Evolutionary conservation across 306 rosid species (phyloP).

Genomic region (Castanospermum australe): DNA sequence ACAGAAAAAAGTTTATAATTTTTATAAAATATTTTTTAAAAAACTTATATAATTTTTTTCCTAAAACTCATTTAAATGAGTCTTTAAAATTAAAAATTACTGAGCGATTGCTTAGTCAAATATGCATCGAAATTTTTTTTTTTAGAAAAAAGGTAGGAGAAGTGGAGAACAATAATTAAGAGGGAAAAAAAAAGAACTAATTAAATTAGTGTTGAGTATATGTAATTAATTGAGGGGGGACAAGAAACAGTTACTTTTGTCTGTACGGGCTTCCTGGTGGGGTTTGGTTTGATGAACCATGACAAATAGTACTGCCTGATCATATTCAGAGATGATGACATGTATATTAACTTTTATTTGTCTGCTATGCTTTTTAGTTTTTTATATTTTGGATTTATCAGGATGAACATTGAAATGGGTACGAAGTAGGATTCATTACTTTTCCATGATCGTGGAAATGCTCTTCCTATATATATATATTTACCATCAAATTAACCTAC

Average conservation of each 20-base stretch:
- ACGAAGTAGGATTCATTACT: not conserved
- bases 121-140: too few relatives aligned
- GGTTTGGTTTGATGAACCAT: not conserved
- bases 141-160: too few relatives aligned
- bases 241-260: constrained; percentile 18
- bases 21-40: too few relatives aligned
- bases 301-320: not conserved
- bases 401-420: too few relatives aligned
- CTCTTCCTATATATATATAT: too few relatives aligned
- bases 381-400: not conserved
- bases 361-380: not conserved
- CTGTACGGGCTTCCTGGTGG: constrained; percentile 11
- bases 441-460: not conserved
- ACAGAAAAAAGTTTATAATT: too few relatives aligned
- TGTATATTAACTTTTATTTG: not conserved
- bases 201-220: not conserved
- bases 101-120: too few relatives aligned
- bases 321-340: constrained; percentile 13
- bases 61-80: too few relatives aligned
- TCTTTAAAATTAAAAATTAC: too few relatives aligned
- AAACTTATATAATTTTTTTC: too few relatives aligned
- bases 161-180: not conserved
- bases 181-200: not conserved
- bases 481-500: too few relatives aligned
- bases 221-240: not conserved